Base-by-base conservation (phyloP, 2,329 filamentous ascomycete genomes). In the Daldinia sp. region DNA sequence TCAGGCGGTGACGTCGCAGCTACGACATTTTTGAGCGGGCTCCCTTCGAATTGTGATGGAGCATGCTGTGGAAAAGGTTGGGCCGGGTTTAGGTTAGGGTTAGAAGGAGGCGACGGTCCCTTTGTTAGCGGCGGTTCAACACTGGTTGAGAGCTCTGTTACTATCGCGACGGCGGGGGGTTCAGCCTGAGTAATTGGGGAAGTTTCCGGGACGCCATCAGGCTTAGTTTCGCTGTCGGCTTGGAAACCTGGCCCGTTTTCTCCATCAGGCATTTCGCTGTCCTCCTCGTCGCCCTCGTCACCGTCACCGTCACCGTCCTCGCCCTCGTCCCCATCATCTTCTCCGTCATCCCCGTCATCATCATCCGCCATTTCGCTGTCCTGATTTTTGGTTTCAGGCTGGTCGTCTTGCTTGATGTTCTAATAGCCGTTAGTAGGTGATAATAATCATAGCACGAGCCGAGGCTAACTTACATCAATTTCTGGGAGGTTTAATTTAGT, bases 351-450 rank as follows among this genome's bases (percentile, higher is more conserved):
- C 2, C 81, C 85, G 2, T 84, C 81, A 26, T 81, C 83, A 46
- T 83, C 84, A 3, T 89, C 89, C 0, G 81, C 83, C 81, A 87
- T 86, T 66, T 87, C 85, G 71, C 81, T 84, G 67, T 87, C 86
- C 13, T 82, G 81, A 53, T 82, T 82, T n/a, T 79, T 78, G 13
- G 78, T 79, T 28, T 82, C 82, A 13, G 82, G 82, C 41, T 80
- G 82, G 68, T 84, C 84, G 12, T 78, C 64, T 74, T 78, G 79
- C 73, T 82, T 85, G 60, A 79, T 75, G 30, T 71, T 79, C 82
- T 83, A 65, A 42, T 18, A 41, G 64, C 23, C 13, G 42, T 77
- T 74, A 78, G 67, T 56, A 63, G 12, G 12, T 37, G 26, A 10
- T 3, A 42, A n/a, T 37, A 20, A 20, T 23, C 20, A 23, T 15